phyloP scores from a whole-genome alignment of 768 basidiomycete genomes.

The Suillus luteus region DNA sequence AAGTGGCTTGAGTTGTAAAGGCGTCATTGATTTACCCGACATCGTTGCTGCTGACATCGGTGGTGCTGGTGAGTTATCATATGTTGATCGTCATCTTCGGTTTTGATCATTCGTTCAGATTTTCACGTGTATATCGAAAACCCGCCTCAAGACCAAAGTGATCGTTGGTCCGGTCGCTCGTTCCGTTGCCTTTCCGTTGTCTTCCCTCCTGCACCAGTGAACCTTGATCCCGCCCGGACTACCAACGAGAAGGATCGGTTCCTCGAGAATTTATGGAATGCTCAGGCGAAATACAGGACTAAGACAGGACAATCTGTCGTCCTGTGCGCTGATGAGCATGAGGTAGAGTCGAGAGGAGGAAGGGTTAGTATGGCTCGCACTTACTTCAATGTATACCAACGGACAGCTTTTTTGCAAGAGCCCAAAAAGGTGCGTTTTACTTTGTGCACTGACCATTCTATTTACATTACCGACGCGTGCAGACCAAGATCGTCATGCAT shows the following conservation, averaged over 20 bases:
- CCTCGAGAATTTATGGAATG: slow-evolving; percentile 86
- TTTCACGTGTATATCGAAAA: slow-evolving; percentile 84
- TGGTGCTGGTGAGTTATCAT: slow-evolving; percentile 64
- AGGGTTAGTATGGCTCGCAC: slow-evolving; percentile 68
- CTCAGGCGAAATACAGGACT: slow-evolving; percentile 80
- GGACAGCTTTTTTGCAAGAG: slow-evolving; percentile 77
- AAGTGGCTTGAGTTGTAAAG: slow-evolving; percentile 82
- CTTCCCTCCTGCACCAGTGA: slow-evolving; percentile 66
- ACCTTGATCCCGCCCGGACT: slow-evolving; percentile 65
- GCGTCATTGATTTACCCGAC: slow-evolving; percentile 82
- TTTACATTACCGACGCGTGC: slow-evolving; percentile 14
- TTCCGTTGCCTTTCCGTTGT: slow-evolving; percentile 81
- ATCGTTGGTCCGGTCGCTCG: slow-evolving; percentile 86
- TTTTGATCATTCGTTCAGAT: slow-evolving; percentile 47
- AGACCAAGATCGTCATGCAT: slow-evolving; percentile 90
- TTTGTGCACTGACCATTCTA: slow-evolving; percentile 7
- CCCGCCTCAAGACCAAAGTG: slow-evolving; percentile 78
- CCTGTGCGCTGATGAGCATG: slow-evolving; percentile 67
- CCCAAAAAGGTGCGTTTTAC: slow-evolving; percentile 64
- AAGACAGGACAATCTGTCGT: slow-evolving; percentile 73
- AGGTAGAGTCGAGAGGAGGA: slow-evolving; percentile 70
- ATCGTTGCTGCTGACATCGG: slow-evolving; percentile 83
- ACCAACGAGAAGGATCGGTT: slow-evolving; percentile 78
- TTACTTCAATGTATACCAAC: slow-evolving; percentile 89
- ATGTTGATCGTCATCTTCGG: neutral